Evolutionary conservation across 345 rosid species (phyloP).

Genomic region (Orychophragmus violaceus): DNA sequence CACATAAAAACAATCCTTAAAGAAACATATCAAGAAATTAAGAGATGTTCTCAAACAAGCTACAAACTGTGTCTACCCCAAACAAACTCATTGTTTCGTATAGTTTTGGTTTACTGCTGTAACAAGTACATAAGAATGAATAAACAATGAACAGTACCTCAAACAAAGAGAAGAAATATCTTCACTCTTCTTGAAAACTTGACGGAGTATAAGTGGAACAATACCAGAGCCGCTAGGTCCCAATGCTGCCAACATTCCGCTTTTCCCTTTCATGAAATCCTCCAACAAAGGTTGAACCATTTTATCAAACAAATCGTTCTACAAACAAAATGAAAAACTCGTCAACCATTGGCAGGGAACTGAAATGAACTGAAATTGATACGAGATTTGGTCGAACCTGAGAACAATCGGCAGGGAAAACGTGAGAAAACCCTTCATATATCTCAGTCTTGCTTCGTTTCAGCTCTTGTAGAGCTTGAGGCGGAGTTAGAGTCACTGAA

Average conservation of each 20-base stretch:
- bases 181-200: conserved; percentile 39
- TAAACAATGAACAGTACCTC: too few species aligned
- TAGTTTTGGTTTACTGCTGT: neutral
- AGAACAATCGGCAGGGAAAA: conserved; percentile 55
- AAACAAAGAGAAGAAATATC: conserved; percentile 17
- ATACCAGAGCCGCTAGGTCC: conserved; percentile 93
- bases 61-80: neutral
- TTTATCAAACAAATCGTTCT: conserved; percentile 60
- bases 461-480: conserved; percentile 47
- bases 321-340: conserved; percentile 9
- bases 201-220: conserved; percentile 58
- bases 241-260: conserved; percentile 80
- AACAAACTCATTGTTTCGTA: neutral
- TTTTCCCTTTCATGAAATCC: conserved; percentile 66
- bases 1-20: neutral
- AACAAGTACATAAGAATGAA: too few species aligned
- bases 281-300: conserved; percentile 77
- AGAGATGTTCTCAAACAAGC: neutral
- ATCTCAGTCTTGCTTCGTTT: conserved; percentile 71
- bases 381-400: conserved; percentile 69
- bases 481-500: conserved; percentile 64
- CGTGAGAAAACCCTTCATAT: conserved; percentile 78
- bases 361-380: too few species aligned
- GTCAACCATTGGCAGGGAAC: too few species aligned
- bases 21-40: too few species aligned